Conservation (phyloP, 257 asterid genomes). For the Pogostemon cablin region DNA sequence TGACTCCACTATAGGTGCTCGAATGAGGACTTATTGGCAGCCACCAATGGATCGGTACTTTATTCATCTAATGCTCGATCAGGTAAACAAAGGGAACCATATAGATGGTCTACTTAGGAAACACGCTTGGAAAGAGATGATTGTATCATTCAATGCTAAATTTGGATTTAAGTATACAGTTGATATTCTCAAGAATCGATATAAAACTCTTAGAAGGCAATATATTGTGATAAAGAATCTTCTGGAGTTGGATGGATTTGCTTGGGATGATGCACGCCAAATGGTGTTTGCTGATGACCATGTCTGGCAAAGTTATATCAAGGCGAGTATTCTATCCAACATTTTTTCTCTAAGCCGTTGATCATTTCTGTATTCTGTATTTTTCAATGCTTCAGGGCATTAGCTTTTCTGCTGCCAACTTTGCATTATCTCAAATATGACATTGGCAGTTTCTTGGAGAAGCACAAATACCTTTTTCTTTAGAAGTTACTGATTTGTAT, state of each 20-base stretch:
- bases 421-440: not conserved
- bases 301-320: constrained; percentile 45
- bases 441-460: not conserved
- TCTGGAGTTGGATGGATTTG: constrained; percentile 47
- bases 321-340: constrained; percentile 30
- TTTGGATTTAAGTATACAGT: constrained; percentile 37
- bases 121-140: constrained; percentile 47
- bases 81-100: constrained; percentile 42
- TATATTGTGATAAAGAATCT: constrained; percentile 37
- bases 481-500: not conserved
- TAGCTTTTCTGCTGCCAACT: not conserved
- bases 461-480: not conserved
- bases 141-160: constrained; percentile 33
- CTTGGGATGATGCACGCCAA: constrained; percentile 43
- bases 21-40: constrained; percentile 45
- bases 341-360: not conserved
- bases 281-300: constrained; percentile 47
- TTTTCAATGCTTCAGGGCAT: not conserved
- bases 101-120: constrained; percentile 42
- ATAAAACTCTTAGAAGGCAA: constrained; percentile 43
- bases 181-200: constrained; percentile 42
- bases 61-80: constrained; percentile 38
- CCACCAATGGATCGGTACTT: constrained; percentile 50
- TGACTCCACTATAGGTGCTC: constrained; percentile 26
- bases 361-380: not conserved